Percentiles rank a stretch among this genome's conserved stretches.
Conservation (phyloP, 1,284 basidiomycete genomes). For the Cryptococcus maquisensis region DNA sequence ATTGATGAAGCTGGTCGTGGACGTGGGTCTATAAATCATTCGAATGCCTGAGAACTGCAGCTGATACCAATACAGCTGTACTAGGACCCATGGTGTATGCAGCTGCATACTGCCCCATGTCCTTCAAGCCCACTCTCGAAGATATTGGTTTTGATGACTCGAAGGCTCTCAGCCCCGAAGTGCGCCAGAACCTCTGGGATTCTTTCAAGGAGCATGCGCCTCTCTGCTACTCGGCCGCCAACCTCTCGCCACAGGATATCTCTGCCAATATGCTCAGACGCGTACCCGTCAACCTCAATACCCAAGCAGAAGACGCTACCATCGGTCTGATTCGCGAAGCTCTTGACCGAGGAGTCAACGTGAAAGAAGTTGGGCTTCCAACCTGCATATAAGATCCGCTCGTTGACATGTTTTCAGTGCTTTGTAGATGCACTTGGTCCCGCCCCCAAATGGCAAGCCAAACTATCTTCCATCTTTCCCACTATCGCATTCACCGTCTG, state of each 20-base stretch:
- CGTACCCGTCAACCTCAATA: conserved; percentile 83
- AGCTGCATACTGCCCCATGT: conserved; percentile 81
- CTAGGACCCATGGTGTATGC: conserved; percentile 89
- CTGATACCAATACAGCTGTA: conserved; percentile 54
- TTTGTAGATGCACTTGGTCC: conserved; percentile 94
- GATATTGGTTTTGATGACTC: conserved; percentile 88
- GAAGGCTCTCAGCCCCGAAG: conserved; percentile 76
- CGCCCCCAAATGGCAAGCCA: conserved; percentile 75
- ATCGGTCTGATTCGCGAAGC: conserved; percentile 80
- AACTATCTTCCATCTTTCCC: conserved; percentile 73
- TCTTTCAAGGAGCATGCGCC: conserved; percentile 29
- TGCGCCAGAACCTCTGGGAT: conserved; percentile 54
- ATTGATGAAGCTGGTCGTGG: conserved; percentile 97
- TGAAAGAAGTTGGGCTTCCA: conserved; percentile 64
- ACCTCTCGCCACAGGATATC: conserved; percentile 71
- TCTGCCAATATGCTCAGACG: conserved; percentile 83
- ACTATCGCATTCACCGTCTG: conserved; percentile 82
- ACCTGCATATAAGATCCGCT: background rate
- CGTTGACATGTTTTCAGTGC: conserved; percentile 55
- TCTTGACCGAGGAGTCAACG: conserved; percentile 68
- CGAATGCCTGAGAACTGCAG: background rate
- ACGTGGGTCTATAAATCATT: conserved; percentile 47
- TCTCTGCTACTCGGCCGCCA: conserved; percentile 52
- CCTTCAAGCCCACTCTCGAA: conserved; percentile 71
- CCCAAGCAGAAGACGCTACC: conserved; percentile 88